Conservation (phyloP, 2,329 filamentous ascomycete species). For the Cephalotrichum gorgonifer region DNA sequence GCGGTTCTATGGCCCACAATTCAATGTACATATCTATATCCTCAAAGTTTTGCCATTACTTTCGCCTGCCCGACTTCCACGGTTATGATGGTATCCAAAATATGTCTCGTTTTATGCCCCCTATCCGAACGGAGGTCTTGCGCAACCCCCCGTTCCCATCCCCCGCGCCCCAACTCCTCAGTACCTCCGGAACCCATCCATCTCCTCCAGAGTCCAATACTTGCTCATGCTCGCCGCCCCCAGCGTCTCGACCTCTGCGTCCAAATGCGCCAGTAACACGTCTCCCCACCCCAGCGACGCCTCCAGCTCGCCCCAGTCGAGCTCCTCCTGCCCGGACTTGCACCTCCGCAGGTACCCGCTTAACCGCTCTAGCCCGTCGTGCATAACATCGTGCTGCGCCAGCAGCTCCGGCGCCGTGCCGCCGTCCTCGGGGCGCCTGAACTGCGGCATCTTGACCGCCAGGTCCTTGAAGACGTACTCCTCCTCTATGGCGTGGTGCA, state of each 20-base stretch:
- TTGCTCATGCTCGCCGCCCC: constrained; percentile 80
- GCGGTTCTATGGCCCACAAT: not conserved
- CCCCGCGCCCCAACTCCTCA: constrained; percentile 6
- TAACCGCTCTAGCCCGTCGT: constrained; percentile 60
- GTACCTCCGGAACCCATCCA: constrained; percentile 59
- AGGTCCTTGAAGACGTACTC: constrained; percentile 69
- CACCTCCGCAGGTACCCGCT: constrained; percentile 56
- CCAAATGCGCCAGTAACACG: constrained; percentile 73
- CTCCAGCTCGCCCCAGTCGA: constrained; percentile 49
- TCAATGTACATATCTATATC: not conserved
- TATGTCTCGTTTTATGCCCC: too few species aligned
- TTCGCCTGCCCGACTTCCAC: too few species aligned
- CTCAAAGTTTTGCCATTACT: not conserved
- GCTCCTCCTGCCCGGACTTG: constrained; percentile 42
- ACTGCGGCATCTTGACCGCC: constrained; percentile 69
- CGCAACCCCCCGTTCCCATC: not conserved
- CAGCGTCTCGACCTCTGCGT: constrained; percentile 71
- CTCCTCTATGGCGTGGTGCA: constrained; percentile 81
- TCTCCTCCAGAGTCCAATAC: constrained; percentile 71
- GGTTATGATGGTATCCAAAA: too few species aligned
- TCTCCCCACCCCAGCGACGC: constrained; percentile 66
- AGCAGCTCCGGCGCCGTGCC: constrained; percentile 44
- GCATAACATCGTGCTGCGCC: constrained; percentile 68
- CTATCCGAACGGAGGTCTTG: too few species aligned
- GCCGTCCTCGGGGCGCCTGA: constrained; percentile 28